Evolutionary conservation across 768 basidiomycete species (phyloP).

Genomic region (Lactarius quietus): DNA sequence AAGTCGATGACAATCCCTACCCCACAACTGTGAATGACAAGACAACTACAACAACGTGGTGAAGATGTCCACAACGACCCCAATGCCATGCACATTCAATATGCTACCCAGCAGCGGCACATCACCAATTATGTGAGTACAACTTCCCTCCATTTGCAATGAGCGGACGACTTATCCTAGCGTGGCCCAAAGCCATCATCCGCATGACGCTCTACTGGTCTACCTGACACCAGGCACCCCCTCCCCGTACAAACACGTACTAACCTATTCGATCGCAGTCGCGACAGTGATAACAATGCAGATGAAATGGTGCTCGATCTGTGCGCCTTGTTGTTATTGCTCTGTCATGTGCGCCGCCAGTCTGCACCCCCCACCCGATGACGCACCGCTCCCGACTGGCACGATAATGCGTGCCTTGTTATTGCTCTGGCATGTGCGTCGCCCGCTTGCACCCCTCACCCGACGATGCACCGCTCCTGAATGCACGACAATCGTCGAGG

Average conservation of each 20-base stretch:
- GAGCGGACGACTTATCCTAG: conserved; percentile 21
- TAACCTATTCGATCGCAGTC: conserved; percentile 26
- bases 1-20: too few species aligned
- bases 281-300: conserved; percentile 18
- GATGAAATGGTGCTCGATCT: conserved; percentile 49
- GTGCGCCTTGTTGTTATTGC: conserved; percentile 45
- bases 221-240: conserved; percentile 34
- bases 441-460: conserved; percentile 44
- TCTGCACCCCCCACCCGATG: conserved; percentile 36
- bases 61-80: too few species aligned
- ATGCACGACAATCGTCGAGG: conserved; percentile 49
- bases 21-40: too few species aligned
- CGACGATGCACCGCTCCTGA: conserved; percentile 50
- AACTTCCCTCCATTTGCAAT: conserved; percentile 2
- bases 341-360: conserved; percentile 56
- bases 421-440: conserved; percentile 54
- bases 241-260: conserved; percentile 33
- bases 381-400: conserved; percentile 56
- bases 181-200: conserved; percentile 32
- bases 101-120: conserved; percentile 65
- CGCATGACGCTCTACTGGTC: conserved; percentile 20
- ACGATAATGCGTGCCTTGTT: conserved; percentile 52
- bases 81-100: conserved; percentile 42
- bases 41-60: too few species aligned
- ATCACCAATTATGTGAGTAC: conserved; percentile 58